Evolutionary conservation across 2,329 filamentous ascomycete species (phyloP).

Genomic region (Metarhizium rileyi): DNA sequence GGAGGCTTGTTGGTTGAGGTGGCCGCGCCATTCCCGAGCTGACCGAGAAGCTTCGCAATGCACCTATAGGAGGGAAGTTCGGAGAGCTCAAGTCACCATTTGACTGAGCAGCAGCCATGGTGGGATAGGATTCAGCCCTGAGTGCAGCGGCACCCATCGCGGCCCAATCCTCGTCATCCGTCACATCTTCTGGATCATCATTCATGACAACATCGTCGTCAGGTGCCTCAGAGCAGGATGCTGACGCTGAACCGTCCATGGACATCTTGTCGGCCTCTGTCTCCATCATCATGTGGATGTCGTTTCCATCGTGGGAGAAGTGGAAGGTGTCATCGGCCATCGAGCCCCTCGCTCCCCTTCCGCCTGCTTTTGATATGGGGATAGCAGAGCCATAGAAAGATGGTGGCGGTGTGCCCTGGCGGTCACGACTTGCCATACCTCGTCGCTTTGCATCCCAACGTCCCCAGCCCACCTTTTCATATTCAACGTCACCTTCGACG

Average conservation of each 20-base stretch:
- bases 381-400: conserved; percentile 41
- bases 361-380: conserved; percentile 40
- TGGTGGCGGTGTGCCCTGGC: conserved; percentile 29
- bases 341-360: conserved; percentile 40
- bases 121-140: conserved; percentile 55
- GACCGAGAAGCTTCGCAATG: conserved; percentile 38
- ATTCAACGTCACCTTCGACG: conserved; percentile 63
- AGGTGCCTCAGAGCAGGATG: conserved; percentile 66
- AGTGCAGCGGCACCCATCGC: conserved; percentile 79
- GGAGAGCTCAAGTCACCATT: conserved; percentile 30
- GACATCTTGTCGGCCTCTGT: conserved; percentile 96
- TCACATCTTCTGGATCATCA: conserved; percentile 74
- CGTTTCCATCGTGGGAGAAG: conserved; percentile 63
- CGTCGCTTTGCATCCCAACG: conserved; percentile 80
- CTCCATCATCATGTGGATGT: conserved; percentile 62
- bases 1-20: conserved; percentile 40
- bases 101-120: conserved; percentile 45
- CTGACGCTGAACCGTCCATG: conserved; percentile 57
- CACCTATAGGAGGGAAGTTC: conserved; percentile 38
- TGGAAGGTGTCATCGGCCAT: conserved; percentile 63
- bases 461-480: conserved; percentile 96
- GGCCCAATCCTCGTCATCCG: conserved; percentile 95
- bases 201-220: conserved; percentile 57
- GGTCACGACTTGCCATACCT: conserved; percentile 47
- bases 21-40: conserved; percentile 43